Evolutionary conservation across 495 filamentous ascomycete species (phyloP).

Genomic region (Aspergillus funiculosus): DNA sequence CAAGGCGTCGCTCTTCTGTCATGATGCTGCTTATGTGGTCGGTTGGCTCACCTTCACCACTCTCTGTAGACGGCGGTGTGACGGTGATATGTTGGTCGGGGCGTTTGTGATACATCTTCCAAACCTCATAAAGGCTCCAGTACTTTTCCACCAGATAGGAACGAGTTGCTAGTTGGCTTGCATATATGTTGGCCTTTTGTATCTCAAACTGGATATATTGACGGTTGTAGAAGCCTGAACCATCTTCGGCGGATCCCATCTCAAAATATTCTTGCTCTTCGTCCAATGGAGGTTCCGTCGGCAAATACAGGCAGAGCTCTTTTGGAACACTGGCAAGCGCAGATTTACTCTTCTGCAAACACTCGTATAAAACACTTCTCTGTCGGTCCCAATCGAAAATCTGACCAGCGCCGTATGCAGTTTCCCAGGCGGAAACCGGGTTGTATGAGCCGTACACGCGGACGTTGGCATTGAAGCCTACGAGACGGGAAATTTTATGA

Average conservation of each 20-base stretch:
- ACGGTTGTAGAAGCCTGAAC: conserved; percentile 26
- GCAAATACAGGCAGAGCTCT: conserved; percentile 50
- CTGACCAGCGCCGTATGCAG: conserved; percentile 64
- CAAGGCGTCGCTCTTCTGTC: conserved; percentile 61
- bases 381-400: conserved; percentile 70
- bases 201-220: conserved; percentile 68
- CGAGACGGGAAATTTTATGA: conserved; percentile 54
- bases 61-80: conserved; percentile 15
- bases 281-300: conserved; percentile 1
- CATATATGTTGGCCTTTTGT: conserved; percentile 78
- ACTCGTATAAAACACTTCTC: conserved; percentile 55
- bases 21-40: conserved; percentile 50
- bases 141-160: conserved; percentile 81
- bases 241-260: conserved; percentile 19
- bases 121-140: conserved; percentile 57
- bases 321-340: conserved; percentile 54
- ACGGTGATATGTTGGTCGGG: conserved; percentile 18
- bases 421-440: conserved; percentile 60
- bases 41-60: conserved; percentile 21
- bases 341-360: conserved; percentile 54
- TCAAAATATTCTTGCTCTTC: conserved; percentile 15
- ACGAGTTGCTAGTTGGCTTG: conserved; percentile 65
- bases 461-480: conserved; percentile 73
- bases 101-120: conserved; percentile 29
- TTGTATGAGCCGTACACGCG: conserved; percentile 68